phyloP scores from a whole-genome alignment of 2,329 filamentous ascomycete genomes.

The Aaosphaeria pasadenensis region DNA sequence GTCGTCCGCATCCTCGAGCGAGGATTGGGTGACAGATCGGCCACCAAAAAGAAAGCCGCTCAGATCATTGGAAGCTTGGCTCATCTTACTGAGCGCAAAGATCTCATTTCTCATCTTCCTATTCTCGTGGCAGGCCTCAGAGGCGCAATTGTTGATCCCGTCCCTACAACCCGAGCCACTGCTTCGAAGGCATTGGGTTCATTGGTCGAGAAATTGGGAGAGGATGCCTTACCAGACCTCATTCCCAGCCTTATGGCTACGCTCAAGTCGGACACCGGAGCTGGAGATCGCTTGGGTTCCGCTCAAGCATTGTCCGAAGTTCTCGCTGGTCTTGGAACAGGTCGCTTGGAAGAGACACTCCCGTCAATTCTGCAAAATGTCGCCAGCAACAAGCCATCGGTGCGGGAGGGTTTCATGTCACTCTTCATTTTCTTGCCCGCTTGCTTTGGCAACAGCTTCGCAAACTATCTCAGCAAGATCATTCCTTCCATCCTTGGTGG shows the following conservation, averaged over 20 bases:
- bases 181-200: conserved; percentile 94
- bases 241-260: conserved; percentile 98
- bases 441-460: conserved; percentile 98
- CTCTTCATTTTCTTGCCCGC: conserved; percentile 98
- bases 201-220: conserved; percentile 95
- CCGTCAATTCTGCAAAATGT: conserved; percentile 97
- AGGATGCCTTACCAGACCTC: conserved; percentile 93
- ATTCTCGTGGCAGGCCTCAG: conserved; percentile 90
- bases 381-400: conserved; percentile 81
- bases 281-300: conserved; percentile 91
- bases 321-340: conserved; percentile 87
- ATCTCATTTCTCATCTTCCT: conserved; percentile 85
- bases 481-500: conserved; percentile 94
- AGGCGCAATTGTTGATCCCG: conserved; percentile 86
- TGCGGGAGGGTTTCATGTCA: conserved; percentile 98
- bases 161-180: conserved; percentile 92
- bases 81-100: conserved; percentile 93
- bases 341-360: conserved; percentile 88
- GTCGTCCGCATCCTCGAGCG: conserved; percentile 95
- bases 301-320: conserved; percentile 96
- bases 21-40: conserved; percentile 84
- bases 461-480: conserved; percentile 90
- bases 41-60: conserved; percentile 91
- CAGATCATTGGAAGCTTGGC: conserved; percentile 98
- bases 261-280: conserved; percentile 93